Evolutionary conservation across 805 yeast species (phyloP).

Genomic region (Candida succiphila): DNA sequence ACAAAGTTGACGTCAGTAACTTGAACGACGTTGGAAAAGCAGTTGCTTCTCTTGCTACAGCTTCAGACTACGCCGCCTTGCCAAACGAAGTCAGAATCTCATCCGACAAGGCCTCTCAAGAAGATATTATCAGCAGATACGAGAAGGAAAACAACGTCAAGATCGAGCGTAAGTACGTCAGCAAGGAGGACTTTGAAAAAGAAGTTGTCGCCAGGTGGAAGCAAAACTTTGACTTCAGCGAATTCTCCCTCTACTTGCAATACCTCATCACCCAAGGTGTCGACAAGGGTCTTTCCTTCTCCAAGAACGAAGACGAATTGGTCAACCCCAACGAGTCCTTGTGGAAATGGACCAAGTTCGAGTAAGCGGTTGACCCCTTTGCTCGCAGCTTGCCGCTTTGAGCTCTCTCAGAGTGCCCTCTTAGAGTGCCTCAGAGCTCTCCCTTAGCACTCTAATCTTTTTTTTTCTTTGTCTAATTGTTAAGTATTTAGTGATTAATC

Average conservation of each 20-base stretch:
- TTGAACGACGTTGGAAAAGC: constrained; percentile 33
- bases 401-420: too few species aligned
- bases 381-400: too few species aligned
- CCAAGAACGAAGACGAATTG: constrained; percentile 27
- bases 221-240: constrained; percentile 14
- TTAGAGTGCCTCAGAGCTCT: too few species aligned
- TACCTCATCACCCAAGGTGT: constrained; percentile 27
- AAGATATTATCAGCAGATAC: constrained; percentile 28
- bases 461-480: too few species aligned
- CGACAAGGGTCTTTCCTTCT: constrained; percentile 27
- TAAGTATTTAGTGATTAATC: too few species aligned
- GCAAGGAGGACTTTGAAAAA: constrained; percentile 22
- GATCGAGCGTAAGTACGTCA: constrained; percentile 21
- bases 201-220: constrained; percentile 18
- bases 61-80: constrained; percentile 21
- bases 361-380: too few species aligned
- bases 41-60: constrained; percentile 30
- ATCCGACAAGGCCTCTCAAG: constrained; percentile 29
- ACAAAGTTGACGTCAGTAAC: constrained; percentile 25
- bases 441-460: too few species aligned
- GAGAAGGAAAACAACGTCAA: constrained; percentile 28
- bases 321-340: constrained; percentile 34
- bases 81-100: constrained; percentile 35
- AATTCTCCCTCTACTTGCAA: constrained; percentile 29
- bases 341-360: constrained; percentile 32